Evolutionary conservation across 1,139 yeast species (phyloP), one percentile per base, ranked within the genome.

Genomic region (Saccharomycopsis hybrid): DNA sequence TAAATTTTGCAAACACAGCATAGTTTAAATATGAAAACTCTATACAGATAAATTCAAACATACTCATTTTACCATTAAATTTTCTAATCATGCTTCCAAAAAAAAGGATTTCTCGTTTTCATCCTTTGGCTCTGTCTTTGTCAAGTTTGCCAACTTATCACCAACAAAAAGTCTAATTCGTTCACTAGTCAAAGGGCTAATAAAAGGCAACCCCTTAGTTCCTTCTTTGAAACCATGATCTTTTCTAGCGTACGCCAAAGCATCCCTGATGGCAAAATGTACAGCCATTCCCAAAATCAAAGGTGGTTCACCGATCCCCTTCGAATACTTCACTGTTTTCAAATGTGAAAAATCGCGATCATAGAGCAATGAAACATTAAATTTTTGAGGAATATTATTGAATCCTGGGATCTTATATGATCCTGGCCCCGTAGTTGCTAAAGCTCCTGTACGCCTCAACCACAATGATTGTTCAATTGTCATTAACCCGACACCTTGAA

Each of bases 391-490:
- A 46, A 80, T 77, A 49, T 64, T 63, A 35, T 67, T 62, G 5
- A 65, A 64, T 1, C 88, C 86, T 0, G 95, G 95, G 54, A 78
- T 80, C 53, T 72, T 72, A 59, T 72, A 72, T n/a, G 68, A 68
- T 29, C 76, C 76, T 3, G 76, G 76, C 1, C 76, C 76, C 11
- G 72, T 62, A 1, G 76, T 72, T 54, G 70, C 66, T 37, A 72
- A 57, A 2, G 66, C 58, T 8, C 76, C 74, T 29, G 62, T 64
- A 44, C 64, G 64, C 38, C 66, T 60, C 46, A 69, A 58, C 76
- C 76, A 72, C 46, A 72, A 56, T 1, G 73, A 66, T 56, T 72
- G 75, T 54, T 72, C 76, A 57, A 72, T 67, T 1, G 76, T 72
- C 55, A 68, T 72, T 40, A 72, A 63, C 2, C 76, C 76, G 62